A percentile compares a stretch with the other conserved stretches of the same genome.
These are phyloP conservation scores for Ilex aquifolium DNA, from an alignment of 257 asterid species.

Conservation along the genomic window DNA sequence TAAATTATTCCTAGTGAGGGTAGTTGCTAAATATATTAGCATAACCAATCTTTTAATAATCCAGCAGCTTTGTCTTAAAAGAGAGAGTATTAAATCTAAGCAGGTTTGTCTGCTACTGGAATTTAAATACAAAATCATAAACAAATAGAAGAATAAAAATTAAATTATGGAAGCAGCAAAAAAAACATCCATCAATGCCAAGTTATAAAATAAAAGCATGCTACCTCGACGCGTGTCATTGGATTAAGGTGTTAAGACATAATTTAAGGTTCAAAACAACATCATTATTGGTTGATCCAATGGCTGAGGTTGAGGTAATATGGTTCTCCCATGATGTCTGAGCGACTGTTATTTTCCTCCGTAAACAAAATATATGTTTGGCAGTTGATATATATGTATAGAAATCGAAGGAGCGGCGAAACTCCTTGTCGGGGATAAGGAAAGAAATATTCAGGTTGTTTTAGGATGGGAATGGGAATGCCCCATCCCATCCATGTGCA, in stretches of 20 bases:
- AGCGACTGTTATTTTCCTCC: background rate
- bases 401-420: conserved; percentile 22
- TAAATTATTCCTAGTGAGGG: too few species aligned
- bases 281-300: conserved; percentile 8
- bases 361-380: background rate
- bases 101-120: too few species aligned
- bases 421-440: too few species aligned
- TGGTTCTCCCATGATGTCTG: conserved; percentile 4
- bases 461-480: conserved; percentile 17
- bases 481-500: conserved; percentile 63
- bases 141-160: too few species aligned
- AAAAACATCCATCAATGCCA: background rate
- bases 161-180: too few species aligned
- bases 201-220: conserved; percentile 8
- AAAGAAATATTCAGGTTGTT: too few species aligned
- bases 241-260: background rate
- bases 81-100: too few species aligned
- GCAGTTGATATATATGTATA: background rate
- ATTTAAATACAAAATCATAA: too few species aligned
- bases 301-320: conserved; percentile 4
- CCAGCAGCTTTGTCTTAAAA: too few species aligned
- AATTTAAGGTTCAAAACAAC: conserved; percentile 1
- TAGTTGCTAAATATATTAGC: too few species aligned
- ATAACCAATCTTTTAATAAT: too few species aligned
- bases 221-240: background rate